Evolutionary conservation across 2,329 filamentous ascomycete species (phyloP), one percentile per base, ranked within the genome.

Genomic region (Xylariaceae sp.): DNA sequence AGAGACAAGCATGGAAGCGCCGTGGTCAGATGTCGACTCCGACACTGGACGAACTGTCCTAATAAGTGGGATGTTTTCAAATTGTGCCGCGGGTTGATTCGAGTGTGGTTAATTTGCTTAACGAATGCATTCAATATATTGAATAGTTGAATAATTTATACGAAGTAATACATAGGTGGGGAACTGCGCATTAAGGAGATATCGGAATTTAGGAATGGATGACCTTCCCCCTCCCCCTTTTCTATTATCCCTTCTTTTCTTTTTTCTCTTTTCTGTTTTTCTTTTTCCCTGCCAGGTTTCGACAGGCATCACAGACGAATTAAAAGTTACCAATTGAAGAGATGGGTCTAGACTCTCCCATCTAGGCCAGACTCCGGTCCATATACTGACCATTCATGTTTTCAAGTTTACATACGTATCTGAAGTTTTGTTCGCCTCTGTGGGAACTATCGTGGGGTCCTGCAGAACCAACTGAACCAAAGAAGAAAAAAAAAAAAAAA

Each of bases 271-370:
- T n/a, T n/a, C n/a, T n/a, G n/a, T 26, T 26, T 26, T 26, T 26
- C 9, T 26, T 26, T 26, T 26, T 9, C 23, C 23, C 23, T 26
- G 4, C 23, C 23, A 26, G 9, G 23, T 4, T 26, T 26, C 23
- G 23, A 26, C 23, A 26, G 9, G 23, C 23, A 9, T 26, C 23
- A 26, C 23, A 26, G 23, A 9, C 23, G 23, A 37, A 37, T 37
- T 12, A 37, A 10, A 37, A 37, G 23, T 26, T 26, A 4, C 9
- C 23, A 26, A 26, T 26, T 26, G 46, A 32, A 40, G n/a, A 44
- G 40, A 7, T 32, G 20, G 50, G 45, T 51, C 57, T 60, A 57
- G 57, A 57, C 48, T 60, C 37, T 53, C 20, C 44, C 42, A 26
- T 47, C 12, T 47, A 37, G 45, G 48, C 49, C 43, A 44, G 57